Conservation (phyloP, 1,284 basidiomycete species). For the Rhodotorula glutinis region DNA sequence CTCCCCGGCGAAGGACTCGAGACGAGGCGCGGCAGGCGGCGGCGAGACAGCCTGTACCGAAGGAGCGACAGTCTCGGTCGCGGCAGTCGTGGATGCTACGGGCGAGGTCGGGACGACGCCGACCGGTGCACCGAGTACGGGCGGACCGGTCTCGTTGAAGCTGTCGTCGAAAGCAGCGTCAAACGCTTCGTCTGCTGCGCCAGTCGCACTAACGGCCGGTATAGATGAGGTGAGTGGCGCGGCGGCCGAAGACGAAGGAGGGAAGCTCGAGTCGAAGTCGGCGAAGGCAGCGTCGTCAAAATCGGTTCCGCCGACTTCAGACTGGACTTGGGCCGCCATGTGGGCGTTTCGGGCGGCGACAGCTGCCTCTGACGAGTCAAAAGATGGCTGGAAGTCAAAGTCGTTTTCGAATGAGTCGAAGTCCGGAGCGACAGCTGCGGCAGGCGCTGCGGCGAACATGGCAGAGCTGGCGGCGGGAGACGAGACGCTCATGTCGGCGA, state of each 20-base stretch:
- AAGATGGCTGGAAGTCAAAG: conserved; percentile 11
- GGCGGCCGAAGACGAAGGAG: not conserved
- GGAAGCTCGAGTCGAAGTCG: conserved; percentile 33
- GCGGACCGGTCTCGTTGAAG: not conserved
- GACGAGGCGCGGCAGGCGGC: not conserved
- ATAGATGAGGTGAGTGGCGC: not conserved
- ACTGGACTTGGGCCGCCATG: not conserved
- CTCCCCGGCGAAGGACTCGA: conserved; percentile 58
- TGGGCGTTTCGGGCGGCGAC: not conserved
- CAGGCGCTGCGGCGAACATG: not conserved
- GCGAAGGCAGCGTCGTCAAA: conserved; percentile 26
- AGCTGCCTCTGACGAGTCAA: conserved; percentile 4
- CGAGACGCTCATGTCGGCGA: conserved; percentile 28
- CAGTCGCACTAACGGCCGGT: not conserved
- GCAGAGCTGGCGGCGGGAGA: not conserved
- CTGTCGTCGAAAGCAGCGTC: conserved; percentile 26
- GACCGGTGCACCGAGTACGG: conserved; percentile 10
- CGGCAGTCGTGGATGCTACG: not conserved
- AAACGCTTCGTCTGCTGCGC: conserved; percentile 6
- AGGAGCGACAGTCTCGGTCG: not conserved
- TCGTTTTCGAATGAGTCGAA: conserved; percentile 31
- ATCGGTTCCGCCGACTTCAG: not conserved
- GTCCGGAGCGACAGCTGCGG: conserved; percentile 18
- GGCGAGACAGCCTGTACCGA: not conserved
- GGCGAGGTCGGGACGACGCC: not conserved